These are phyloP conservation scores for Venturia oleaginea DNA, from an alignment of 2,329 filamentous ascomycete species.

Conservation along the genomic window DNA sequence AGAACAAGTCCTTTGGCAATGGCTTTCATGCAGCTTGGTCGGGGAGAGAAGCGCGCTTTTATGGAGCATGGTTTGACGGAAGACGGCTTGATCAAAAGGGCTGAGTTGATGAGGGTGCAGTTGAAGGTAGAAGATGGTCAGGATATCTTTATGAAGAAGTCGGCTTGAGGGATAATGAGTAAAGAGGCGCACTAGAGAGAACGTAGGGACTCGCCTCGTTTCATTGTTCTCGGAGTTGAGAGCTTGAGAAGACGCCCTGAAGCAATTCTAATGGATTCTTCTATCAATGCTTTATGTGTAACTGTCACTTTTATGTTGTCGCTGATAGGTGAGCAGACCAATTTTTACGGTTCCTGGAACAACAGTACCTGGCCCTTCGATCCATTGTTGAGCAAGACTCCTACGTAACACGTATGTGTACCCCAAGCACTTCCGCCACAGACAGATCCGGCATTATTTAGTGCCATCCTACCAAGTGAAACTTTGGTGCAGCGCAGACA, in stretches of 20 bases:
- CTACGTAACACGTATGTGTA: too few relatives aligned
- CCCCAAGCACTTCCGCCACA: too few relatives aligned
- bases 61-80: neutral
- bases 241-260: neutral
- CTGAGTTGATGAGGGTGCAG: constrained; percentile 2
- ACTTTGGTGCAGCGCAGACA: too few relatives aligned
- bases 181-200: too few relatives aligned
- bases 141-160: constrained; percentile 6
- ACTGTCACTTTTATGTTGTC: too few relatives aligned
- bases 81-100: neutral
- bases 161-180: neutral
- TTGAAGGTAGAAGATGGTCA: neutral
- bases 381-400: too few relatives aligned
- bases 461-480: too few relatives aligned
- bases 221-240: neutral
- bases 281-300: neutral
- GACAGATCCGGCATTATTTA: too few relatives aligned
- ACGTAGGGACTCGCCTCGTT: too few relatives aligned
- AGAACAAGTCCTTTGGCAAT: constrained; percentile 14
- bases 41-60: neutral
- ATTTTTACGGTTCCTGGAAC: neutral
- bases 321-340: neutral
- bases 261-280: neutral
- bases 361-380: too few relatives aligned
- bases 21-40: constrained; percentile 12